Evolutionary conservation across 495 filamentous ascomycete species (phyloP), one percentile per base, ranked within the genome.

Genomic region (Arthonia radiata): DNA sequence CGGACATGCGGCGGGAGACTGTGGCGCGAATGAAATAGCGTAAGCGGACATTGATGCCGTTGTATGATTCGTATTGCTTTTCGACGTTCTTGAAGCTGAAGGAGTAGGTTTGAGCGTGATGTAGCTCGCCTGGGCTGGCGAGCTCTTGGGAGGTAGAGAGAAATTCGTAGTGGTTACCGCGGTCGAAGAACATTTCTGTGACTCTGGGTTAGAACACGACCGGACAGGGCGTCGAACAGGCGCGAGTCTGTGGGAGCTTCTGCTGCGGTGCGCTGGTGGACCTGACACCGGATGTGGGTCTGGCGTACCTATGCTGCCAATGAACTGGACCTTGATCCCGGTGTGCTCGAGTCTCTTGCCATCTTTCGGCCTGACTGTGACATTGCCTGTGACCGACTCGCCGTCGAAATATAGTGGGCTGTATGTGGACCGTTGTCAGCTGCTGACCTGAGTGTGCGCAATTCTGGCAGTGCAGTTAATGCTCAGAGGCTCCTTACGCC

Each of bases 41-140:
- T 41, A 99, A 65, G 52, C 83, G 81, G 32, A 94, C 89, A 46
- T 99, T 99, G 62, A 99, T 99, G 41, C 86, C 86, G 52, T 92
- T 90, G 61, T 99, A 99, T 32, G 82, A 92, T 50, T 99, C 86
- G 58, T 99, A 99, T 47, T 90, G 81, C 57, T 99, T 99, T 61
- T 99, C 86, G 38, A 99, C 77, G 48, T 94, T 94, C 52, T 94
- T 99, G 65, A 99, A 99, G 54, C 93, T 91, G 66, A 99, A 99
- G 31, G 89, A 78, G 57, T 91, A 93, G 23, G 81, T 90, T 53
- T 94, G 89, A 18, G 86, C 89, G 52, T 99, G 86, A 37, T 94
- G 82, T 29, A 99, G 69, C 50, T 99, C 86, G 40, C 86, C 89
- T 2, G 86, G 86, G 13, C 81, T 80, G 6, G 86, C 86, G 15